Evolutionary conservation across 768 basidiomycete species (phyloP).

Genomic region (Phanerochaete carnosa): DNA sequence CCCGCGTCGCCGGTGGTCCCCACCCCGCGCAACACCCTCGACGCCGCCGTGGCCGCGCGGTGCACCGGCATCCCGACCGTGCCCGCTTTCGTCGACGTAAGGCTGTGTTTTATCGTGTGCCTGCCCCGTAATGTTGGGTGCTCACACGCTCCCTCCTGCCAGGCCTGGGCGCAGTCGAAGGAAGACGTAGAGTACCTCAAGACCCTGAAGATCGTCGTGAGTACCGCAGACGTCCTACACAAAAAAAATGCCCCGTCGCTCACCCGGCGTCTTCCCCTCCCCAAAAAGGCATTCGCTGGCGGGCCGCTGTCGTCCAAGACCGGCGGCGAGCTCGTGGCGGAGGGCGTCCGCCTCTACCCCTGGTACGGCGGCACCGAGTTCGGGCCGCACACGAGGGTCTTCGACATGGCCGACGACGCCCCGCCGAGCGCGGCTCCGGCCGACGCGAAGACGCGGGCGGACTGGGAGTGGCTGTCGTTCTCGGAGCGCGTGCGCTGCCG

Average conservation of each 20-base stretch:
- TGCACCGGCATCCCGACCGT: constrained; percentile 16
- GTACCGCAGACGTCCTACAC: not conserved
- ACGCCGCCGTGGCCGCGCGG: constrained; percentile 7
- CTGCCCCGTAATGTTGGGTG: too few species aligned
- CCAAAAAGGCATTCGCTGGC: constrained; percentile 11
- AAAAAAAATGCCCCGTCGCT: not conserved
- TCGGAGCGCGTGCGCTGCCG: not conserved
- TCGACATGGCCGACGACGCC: not conserved
- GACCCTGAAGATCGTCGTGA: constrained; percentile 6
- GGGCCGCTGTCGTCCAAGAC: constrained; percentile 10
- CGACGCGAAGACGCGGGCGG: not conserved
- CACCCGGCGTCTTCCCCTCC: too few species aligned
- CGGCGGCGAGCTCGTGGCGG: constrained; percentile 8
- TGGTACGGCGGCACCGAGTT: constrained; percentile 14
- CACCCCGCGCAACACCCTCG: constrained; percentile 20
- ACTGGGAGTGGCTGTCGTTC: constrained; percentile 19
- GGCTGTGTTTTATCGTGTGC: too few species aligned
- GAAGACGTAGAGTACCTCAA: constrained; percentile 3
- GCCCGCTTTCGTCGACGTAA: constrained; percentile 26
- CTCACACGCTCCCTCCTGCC: too few species aligned
- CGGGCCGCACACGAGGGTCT: not conserved
- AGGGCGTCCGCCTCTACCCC: constrained; percentile 7
- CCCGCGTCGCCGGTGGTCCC: constrained; percentile 20
- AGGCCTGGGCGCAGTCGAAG: constrained; percentile 11
- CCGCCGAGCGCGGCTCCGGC: not conserved